Evolutionary conservation across 805 yeast genomes (phyloP).

Genomic region (Schizosaccharomyces japonicus): DNA sequence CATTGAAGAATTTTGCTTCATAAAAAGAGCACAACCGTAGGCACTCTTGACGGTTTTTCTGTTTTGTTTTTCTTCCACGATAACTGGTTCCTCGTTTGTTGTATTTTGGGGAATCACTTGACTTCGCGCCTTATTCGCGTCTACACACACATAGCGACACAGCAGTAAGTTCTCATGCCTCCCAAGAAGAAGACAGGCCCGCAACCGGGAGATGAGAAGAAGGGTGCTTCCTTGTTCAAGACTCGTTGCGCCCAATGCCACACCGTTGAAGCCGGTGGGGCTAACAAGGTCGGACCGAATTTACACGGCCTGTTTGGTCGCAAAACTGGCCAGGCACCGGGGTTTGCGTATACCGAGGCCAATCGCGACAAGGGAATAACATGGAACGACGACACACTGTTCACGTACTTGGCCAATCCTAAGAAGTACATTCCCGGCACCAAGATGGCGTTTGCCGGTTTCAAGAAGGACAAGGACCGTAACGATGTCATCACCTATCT

Average conservation of each 20-base stretch:
- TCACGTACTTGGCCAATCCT: constrained; percentile 95
- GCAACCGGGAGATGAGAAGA: constrained; percentile 51
- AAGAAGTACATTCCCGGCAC: constrained; percentile 98
- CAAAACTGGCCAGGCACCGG: constrained; percentile 72
- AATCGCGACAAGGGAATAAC: constrained; percentile 83
- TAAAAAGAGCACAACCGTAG: too few species aligned
- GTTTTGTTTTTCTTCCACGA: too few species aligned
- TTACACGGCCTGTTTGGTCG: constrained; percentile 88
- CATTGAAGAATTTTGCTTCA: too few species aligned
- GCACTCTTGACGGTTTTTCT: too few species aligned
- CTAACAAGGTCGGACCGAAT: constrained; percentile 98
- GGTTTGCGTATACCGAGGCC: constrained; percentile 93
- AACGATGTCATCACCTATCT: constrained; percentile 85
- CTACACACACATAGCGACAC: too few species aligned
- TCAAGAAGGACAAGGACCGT: constrained; percentile 97
- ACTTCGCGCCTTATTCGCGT: too few species aligned
- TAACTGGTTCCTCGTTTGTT: too few species aligned
- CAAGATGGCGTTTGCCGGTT: constrained; percentile 99
- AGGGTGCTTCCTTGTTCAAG: constrained; percentile 96
- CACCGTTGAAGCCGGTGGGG: constrained; percentile 86
- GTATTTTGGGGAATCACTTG: too few species aligned
- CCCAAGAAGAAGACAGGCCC: too few species aligned
- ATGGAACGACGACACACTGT: constrained; percentile 74
- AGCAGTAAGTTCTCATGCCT: too few species aligned
- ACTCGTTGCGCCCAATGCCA: constrained; percentile 98